Base-by-base conservation (phyloP, 805 yeast species). In the Pichia kluyveri region DNA sequence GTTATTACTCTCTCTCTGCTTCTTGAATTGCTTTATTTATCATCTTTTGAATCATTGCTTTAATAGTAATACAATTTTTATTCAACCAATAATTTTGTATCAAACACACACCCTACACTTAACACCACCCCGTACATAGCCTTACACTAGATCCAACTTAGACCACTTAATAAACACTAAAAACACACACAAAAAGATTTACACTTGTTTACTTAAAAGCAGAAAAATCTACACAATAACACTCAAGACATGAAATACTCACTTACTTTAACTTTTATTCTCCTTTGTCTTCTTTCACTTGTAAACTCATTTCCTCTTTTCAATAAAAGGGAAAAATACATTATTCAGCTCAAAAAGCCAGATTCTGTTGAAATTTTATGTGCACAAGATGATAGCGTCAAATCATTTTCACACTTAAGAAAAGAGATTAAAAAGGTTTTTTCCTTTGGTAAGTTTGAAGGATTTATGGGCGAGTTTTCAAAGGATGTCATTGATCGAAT, bases 401-500 rank as follows among this genome's bases (percentile, higher is more conserved):
- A 54, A 41, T 54, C 61, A 5, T 51, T 66, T 34, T 66, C 75
- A 30, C 74, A 78, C 56, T 64, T 74, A 45, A 61, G 77, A 51
- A 68, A 72, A 38, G 62, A 70, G 40, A 73, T 86, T 28, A 68
- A 71, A 12, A 71, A 73, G 47, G 68, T 76, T 12, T 79, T 79
- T 54, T 72, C 84, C 0, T 79, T 87, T 57, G 95, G 95, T 1
- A 72, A 71, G 23, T 83, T 86, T 59, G 78, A 76, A 53, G 95
- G 85, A 0, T 77, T 88, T 51, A 72, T 82, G 0, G 88, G 89
- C 1, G 73, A 72, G 47, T 77, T 83, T 59, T 68, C 81, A 11
- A 60, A 65, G 28, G 76, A 69, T 11, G 67, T 73, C 1, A 56
- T 77, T 37, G 71, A 69, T 9, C 68, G 73, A 55, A 70, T 83